Evolutionary conservation across 441 rosid species (phyloP), one percentile per base, ranked within the genome.

Genomic region (Pelargonium citronellum): DNA sequence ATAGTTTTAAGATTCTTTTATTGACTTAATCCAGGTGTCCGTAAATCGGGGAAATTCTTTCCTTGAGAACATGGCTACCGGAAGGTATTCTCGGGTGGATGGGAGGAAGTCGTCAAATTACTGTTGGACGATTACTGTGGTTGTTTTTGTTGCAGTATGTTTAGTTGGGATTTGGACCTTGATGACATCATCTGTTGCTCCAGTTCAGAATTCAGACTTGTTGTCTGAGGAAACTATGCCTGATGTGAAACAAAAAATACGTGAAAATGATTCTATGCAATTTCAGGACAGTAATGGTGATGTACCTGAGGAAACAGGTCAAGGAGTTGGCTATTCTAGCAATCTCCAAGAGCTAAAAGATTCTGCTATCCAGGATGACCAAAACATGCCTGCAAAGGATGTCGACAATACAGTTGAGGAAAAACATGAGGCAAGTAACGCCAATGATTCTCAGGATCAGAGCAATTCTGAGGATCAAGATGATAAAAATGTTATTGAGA

Each of bases 131-230:
- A 68, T 83, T 37, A 79, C 77, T 57, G 60, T 82, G 51, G 82
- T 80, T 43, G 58, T 79, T 20, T 1, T 83, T 24, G 69, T 86
- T 51, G 76, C 83, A n/a, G 64, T 85, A 24, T 78, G 83, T 76
- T 79, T 88, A 34, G 77, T 86, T 76, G 92, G 89, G 62, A 72
- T 80, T 12, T 88, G 92, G 90, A 83, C 79, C 83, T 79, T 84
- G 58, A 80, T 79, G 80, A 83, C 86, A 44, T 77, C 90, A 5
- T 80, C 83, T 55, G 70, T 83, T 74, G 82, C 74, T 63, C 74
- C 80, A 0, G 70, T 73, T 37, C 77, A 73, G 70, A 75, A 78
- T 68, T 55, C 81, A 4, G 82, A 46, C 67, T 44, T 74, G 19
- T 73, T 77, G 7, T 41, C 84, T 27, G 66, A 15, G 64, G 79